These are phyloP conservation scores for Vaccinium corymbosum DNA, from an alignment of 148 eudicot species.

Conservation along the genomic window DNA sequence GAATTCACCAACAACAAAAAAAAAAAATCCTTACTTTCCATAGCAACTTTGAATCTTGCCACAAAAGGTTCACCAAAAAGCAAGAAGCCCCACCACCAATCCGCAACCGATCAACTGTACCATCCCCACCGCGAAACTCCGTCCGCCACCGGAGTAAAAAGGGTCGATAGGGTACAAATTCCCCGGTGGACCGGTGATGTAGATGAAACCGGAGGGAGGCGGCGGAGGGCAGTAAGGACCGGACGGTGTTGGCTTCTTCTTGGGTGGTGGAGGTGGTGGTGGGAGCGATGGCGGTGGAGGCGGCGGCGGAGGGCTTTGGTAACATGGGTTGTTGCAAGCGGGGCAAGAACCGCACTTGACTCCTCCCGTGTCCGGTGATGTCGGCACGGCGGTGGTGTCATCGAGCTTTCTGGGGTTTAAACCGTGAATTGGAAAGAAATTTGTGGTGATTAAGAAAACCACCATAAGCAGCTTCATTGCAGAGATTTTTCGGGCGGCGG, in stretches of 20 bases:
- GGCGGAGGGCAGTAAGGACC: conserved; percentile 24
- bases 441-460: background rate
- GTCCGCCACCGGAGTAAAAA: conserved; percentile 6
- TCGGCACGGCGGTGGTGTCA: conserved; percentile 16
- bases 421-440: conserved; percentile 8
- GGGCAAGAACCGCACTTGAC: conserved; percentile 24
- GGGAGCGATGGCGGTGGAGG: conserved; percentile 22
- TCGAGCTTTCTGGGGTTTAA: conserved; percentile 18
- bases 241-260: conserved; percentile 22
- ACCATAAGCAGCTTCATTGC: conserved; percentile 5
- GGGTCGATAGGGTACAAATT: conserved; percentile 36
- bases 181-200: conserved; percentile 50
- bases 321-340: conserved; percentile 17
- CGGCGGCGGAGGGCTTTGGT: conserved; percentile 22
- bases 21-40: background rate
- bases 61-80: conserved; percentile 11
- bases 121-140: background rate
- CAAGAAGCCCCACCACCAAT: conserved; percentile 19
- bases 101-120: conserved; percentile 11
- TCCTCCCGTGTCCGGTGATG: conserved; percentile 15
- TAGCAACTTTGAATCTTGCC: background rate
- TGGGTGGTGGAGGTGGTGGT: conserved; percentile 14
- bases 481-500: background rate
- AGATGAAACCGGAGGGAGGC: conserved; percentile 11
- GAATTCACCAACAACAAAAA: conserved; percentile 5